Percentiles rank a stretch among this genome's conserved stretches.
These are phyloP conservation scores for Bassia scoparia DNA, from an alignment of 148 eudicot genomes.

Conservation along the genomic window DNA sequence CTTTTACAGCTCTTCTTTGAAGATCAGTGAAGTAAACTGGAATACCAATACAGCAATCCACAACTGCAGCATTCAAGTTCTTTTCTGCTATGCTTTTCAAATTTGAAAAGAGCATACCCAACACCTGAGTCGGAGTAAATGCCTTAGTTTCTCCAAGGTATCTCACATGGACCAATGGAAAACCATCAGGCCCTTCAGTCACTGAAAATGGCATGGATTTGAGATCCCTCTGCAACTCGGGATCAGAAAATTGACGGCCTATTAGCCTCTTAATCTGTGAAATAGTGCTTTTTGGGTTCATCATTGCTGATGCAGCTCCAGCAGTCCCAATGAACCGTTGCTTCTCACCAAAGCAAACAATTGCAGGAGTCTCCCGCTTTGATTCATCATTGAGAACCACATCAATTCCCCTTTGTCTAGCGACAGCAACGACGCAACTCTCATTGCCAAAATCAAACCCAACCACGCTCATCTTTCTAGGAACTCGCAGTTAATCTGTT, in stretches of 20 bases:
- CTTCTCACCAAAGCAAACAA: slow-evolving; percentile 94
- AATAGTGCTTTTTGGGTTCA: slow-evolving; percentile 90
- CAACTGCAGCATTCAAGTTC: slow-evolving; percentile 86
- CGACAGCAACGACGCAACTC: slow-evolving; percentile 92
- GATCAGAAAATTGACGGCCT: slow-evolving; percentile 75
- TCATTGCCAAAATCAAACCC: slow-evolving; percentile 95
- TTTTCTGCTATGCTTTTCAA: slow-evolving; percentile 82
- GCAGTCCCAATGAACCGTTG: slow-evolving; percentile 94
- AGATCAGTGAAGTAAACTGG: slow-evolving; percentile 93
- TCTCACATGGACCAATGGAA: slow-evolving; percentile 66
- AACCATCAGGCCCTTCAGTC: slow-evolving; percentile 88
- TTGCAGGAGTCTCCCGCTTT: slow-evolving; percentile 86
- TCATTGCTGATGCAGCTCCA: slow-evolving; percentile 89
- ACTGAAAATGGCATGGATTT: slow-evolving; percentile 66
- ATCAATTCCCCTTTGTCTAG: slow-evolving; percentile 96
- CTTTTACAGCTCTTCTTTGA: slow-evolving; percentile 82
- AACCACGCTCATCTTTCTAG: slow-evolving; percentile 82
- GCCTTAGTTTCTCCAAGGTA: slow-evolving; percentile 67
- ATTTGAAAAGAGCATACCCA: slow-evolving; percentile 83
- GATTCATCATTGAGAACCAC: slow-evolving; percentile 95
- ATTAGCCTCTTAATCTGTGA: slow-evolving; percentile 80
- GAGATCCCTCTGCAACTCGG: slow-evolving; percentile 74
- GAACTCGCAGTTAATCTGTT: background rate
- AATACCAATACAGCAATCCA: slow-evolving; percentile 91
- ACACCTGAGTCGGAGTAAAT: slow-evolving; percentile 73